Evolutionary conservation across 2,329 filamentous ascomycete species (phyloP).

Genomic region (Trichoderma oligosporum): DNA sequence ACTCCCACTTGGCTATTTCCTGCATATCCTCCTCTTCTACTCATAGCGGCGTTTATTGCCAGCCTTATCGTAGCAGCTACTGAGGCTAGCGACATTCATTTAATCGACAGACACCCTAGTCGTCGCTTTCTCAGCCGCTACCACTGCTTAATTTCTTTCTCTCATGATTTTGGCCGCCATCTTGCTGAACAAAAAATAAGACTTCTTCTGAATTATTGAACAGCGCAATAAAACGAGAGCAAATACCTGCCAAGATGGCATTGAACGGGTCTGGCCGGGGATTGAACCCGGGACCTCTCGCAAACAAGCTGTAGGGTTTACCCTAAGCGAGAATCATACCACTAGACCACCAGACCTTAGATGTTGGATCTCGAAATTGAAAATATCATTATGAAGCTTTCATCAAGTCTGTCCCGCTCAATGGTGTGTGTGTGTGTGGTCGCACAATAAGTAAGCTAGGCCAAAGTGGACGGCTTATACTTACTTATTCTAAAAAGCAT

Average conservation of each 20-base stretch:
- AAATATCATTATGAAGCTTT: neutral
- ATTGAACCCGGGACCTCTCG: conserved; percentile 47
- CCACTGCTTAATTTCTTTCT: conserved; percentile 56
- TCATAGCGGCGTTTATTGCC: conserved; percentile 69
- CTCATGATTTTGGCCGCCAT: conserved; percentile 83
- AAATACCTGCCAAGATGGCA: neutral
- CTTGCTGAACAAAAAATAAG: neutral
- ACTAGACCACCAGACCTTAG: conserved; percentile 19
- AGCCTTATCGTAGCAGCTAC: conserved; percentile 47
- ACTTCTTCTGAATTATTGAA: neutral
- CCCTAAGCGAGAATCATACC: conserved; percentile 21
- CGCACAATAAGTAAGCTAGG: too few relatives aligned
- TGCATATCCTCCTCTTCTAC: conserved; percentile 74
- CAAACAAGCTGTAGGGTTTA: conserved; percentile 25
- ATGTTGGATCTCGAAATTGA: neutral
- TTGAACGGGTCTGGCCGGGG: conserved; percentile 41
- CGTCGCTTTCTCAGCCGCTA: conserved; percentile 47
- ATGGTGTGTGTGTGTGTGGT: too few relatives aligned
- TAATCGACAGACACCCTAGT: conserved; percentile 42
- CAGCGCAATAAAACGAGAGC: neutral
- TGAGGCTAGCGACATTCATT: neutral
- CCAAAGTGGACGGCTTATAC: too few relatives aligned
- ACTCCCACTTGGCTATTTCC: conserved; percentile 87
- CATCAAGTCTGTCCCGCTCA: neutral
- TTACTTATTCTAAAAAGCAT: too few relatives aligned